Conservation (phyloP, 179 eudicot species). For the Silene vulgaris region DNA sequence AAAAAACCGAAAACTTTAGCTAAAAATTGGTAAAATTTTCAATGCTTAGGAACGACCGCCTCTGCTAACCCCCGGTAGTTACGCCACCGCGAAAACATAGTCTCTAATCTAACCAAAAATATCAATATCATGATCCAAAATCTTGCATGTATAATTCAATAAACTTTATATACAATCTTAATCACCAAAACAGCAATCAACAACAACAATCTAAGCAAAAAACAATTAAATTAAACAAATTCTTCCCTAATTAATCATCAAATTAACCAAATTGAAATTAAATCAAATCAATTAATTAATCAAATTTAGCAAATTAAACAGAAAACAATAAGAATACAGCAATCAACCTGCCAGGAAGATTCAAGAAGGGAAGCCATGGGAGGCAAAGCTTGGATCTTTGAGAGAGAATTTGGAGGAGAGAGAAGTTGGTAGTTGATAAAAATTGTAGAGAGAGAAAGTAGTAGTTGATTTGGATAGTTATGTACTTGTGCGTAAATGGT, state of each 20-base stretch:
- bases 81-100: too few relatives aligned
- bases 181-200: too few relatives aligned
- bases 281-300: not conserved
- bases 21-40: too few relatives aligned
- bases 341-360: conserved; percentile 56
- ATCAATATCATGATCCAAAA: not conserved
- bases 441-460: not conserved
- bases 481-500: too few relatives aligned
- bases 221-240: not conserved
- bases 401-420: conserved; percentile 13
- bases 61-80: not conserved
- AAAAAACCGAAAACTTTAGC: too few relatives aligned
- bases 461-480: too few relatives aligned
- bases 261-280: conserved; percentile 1
- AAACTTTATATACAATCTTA: too few relatives aligned
- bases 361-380: conserved; percentile 56
- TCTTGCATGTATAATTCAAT: too few relatives aligned
- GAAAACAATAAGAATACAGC: not conserved
- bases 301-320: too few relatives aligned
- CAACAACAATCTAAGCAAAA: too few relatives aligned
- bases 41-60: not conserved
- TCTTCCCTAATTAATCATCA: not conserved
- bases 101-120: conserved; percentile 8
- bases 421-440: not conserved
- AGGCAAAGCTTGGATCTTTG: conserved; percentile 22